Evolutionary conservation across 495 filamentous ascomycete species (phyloP).

Genomic region (Xylaria grammica): DNA sequence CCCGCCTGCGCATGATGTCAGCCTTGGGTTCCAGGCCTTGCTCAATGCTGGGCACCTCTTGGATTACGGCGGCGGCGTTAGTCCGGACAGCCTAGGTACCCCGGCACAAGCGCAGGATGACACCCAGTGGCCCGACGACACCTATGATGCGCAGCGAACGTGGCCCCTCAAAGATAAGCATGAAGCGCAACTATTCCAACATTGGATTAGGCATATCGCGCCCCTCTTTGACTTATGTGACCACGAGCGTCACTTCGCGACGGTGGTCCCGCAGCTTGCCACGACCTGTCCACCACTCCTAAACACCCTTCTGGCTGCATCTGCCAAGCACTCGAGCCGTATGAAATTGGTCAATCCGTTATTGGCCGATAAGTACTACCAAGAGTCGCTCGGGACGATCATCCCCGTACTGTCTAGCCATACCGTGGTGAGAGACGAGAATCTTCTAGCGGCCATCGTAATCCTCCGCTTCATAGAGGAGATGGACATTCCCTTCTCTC

Average conservation of each 20-base stretch:
- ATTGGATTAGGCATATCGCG: slow-evolving; percentile 15
- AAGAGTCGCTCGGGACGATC: slow-evolving; percentile 21
- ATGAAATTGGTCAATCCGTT: not conserved
- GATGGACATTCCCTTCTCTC: slow-evolving; percentile 10
- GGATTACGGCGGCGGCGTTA: not conserved
- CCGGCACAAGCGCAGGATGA: not conserved
- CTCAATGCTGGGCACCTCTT: not conserved
- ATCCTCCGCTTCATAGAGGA: slow-evolving; percentile 46
- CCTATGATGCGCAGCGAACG: not conserved
- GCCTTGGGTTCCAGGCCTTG: not conserved
- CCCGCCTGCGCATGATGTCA: not conserved
- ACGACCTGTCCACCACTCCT: slow-evolving; percentile 38
- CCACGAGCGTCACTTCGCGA: slow-evolving; percentile 30
- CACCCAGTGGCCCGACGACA: not conserved
- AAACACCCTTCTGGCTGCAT: slow-evolving; percentile 37
- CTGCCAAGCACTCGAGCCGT: slow-evolving; percentile 11
- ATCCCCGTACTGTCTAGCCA: slow-evolving; percentile 36
- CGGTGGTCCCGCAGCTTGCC: slow-evolving; percentile 36
- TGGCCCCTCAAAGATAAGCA: slow-evolving; percentile 8
- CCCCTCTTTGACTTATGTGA: slow-evolving; percentile 21
- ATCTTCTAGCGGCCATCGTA: slow-evolving; percentile 39
- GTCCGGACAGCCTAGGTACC: not conserved
- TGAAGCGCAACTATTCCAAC: slow-evolving; percentile 4
- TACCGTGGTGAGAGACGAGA: slow-evolving; percentile 39
- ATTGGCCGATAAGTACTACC: slow-evolving; percentile 12